These are phyloP conservation scores for Raffaelea ambrosiae DNA, from an alignment of 2,329 filamentous ascomycete species.

Conservation along the genomic window DNA sequence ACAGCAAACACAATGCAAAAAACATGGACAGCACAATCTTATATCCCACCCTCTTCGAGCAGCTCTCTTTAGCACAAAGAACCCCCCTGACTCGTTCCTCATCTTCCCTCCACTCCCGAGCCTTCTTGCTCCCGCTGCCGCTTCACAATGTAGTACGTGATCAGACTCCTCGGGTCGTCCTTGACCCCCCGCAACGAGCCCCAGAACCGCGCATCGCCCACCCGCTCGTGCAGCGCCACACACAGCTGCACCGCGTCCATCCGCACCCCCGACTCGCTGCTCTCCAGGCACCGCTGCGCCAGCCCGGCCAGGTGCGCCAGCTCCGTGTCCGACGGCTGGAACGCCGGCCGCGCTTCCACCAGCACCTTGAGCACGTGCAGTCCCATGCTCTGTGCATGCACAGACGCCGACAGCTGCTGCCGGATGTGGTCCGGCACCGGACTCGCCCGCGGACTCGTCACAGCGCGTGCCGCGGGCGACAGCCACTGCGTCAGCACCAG, in stretches of 20 bases:
- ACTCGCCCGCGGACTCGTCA: not conserved
- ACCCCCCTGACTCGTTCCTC: not conserved
- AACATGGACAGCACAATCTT: not conserved
- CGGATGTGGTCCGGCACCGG: not conserved
- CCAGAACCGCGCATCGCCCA: slow-evolving; percentile 60
- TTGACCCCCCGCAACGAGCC: slow-evolving; percentile 52
- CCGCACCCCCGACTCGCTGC: slow-evolving; percentile 51
- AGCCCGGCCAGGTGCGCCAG: slow-evolving; percentile 42
- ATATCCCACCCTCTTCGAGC: no score
- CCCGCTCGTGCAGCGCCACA: slow-evolving; percentile 56
- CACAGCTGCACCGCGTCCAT: slow-evolving; percentile 78
- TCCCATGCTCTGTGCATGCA: slow-evolving; percentile 51
- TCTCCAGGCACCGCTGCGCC: slow-evolving; percentile 50
- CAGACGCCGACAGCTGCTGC: slow-evolving; percentile 16
- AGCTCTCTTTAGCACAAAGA: not conserved
- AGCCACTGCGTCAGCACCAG: slow-evolving; percentile 44
- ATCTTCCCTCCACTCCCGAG: not conserved
- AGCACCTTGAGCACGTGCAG: slow-evolving; percentile 54
- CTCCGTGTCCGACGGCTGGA: slow-evolving; percentile 41
- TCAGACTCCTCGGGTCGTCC: slow-evolving; percentile 66
- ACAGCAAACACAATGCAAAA: not conserved
- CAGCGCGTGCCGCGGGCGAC: not conserved
- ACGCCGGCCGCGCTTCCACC: slow-evolving; percentile 37
- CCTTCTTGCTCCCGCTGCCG: slow-evolving; percentile 44
- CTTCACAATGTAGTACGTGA: slow-evolving; percentile 76